phyloP scores from a whole-genome alignment of 192 early-diverging fungal genomes.

The Pecoramyces ruminantium region DNA sequence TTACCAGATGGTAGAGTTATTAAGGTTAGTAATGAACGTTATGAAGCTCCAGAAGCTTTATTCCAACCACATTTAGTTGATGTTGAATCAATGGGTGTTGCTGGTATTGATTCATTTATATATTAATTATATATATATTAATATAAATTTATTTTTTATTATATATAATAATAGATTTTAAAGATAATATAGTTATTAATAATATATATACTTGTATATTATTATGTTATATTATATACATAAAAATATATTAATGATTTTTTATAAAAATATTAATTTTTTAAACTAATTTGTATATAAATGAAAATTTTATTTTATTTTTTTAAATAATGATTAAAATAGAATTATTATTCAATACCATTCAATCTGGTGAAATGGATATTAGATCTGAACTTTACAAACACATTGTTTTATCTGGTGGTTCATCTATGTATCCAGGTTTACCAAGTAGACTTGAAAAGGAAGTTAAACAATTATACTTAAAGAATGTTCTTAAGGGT shows the following conservation, averaged over 20 bases:
- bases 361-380: conserved; percentile 82
- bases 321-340: background rate
- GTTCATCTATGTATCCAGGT: conserved; percentile 97
- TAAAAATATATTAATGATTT: too few relatives aligned
- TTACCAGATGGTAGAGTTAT: conserved; percentile 96
- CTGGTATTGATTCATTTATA: conserved; percentile 28
- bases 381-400: conserved; percentile 89
- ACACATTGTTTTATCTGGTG: conserved; percentile 94
- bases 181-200: too few relatives aligned
- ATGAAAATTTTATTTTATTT: background rate
- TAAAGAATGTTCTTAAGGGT: conserved; percentile 72
- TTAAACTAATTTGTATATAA: background rate
- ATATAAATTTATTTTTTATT: background rate
- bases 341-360: conserved; percentile 86
- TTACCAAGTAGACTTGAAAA: conserved; percentile 92
- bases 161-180: too few relatives aligned
- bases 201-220: too few relatives aligned
- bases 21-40: conserved; percentile 94
- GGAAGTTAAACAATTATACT: conserved; percentile 92
- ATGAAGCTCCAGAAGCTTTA: conserved; percentile 94
- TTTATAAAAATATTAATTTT: too few relatives aligned
- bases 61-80: conserved; percentile 97
- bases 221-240: too few relatives aligned
- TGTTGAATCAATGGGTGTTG: conserved; percentile 81
- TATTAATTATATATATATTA: background rate